Percentiles rank a stretch among this genome's conserved stretches.
Evolutionary conservation across 768 basidiomycete species (phyloP).

Genomic region (Russula sp.): DNA sequence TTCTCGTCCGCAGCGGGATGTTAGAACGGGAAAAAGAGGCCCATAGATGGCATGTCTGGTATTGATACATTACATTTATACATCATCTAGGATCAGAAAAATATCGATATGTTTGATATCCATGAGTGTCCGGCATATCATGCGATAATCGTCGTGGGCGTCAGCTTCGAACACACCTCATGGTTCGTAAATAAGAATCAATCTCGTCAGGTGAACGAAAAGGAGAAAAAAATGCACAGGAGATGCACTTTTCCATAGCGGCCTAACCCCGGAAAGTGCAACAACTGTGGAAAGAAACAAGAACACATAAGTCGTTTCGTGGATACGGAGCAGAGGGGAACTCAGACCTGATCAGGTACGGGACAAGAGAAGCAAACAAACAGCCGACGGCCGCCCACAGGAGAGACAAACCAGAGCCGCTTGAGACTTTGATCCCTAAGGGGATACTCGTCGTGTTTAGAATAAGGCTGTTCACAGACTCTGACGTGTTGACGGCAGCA

Average conservation of each 20-base stretch:
- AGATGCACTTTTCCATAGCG: not conserved
- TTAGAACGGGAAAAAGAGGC: not conserved
- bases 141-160: constrained; percentile 3
- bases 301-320: not conserved
- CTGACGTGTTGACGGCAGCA: constrained; percentile 55
- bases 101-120: constrained; percentile 11
- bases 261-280: constrained; percentile 68
- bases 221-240: not conserved
- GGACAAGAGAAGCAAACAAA: constrained; percentile 55
- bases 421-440: constrained; percentile 57
- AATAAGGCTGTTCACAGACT: constrained; percentile 48
- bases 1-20: not conserved
- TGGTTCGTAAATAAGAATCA: not conserved
- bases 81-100: constrained; percentile 8
- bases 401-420: constrained; percentile 56
- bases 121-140: constrained; percentile 7
- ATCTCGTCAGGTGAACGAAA: not conserved
- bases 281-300: constrained; percentile 40
- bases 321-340: not conserved
- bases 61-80: constrained; percentile 18
- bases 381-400: constrained; percentile 71
- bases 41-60: not conserved
- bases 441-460: constrained; percentile 35
- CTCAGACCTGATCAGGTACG: constrained; percentile 70
- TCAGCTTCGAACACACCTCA: constrained; percentile 8